A percentile compares a stretch with the other conserved stretches of the same genome.
These are phyloP conservation scores for Cryptococcus sp. DNA, from an alignment of 1,284 basidiomycete genomes.

Conservation along the genomic window DNA sequence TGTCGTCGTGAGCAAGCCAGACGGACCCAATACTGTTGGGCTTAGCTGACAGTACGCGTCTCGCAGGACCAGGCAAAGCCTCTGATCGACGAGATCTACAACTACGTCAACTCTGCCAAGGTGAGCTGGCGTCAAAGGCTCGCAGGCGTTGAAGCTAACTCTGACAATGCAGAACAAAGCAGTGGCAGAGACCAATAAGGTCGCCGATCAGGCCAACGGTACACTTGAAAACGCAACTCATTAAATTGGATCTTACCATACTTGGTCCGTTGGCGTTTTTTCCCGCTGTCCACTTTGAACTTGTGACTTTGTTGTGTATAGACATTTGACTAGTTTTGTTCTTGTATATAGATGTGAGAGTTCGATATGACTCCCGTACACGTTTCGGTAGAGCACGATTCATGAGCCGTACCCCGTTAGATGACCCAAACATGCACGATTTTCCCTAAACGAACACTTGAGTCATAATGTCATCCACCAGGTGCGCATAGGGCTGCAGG, in stretches of 20 bases:
- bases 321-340: neutral
- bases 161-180: constrained; percentile 28
- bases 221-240: constrained; percentile 7
- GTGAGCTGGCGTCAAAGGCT: constrained; percentile 14
- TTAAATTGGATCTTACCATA: neutral
- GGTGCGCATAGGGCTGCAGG: no score
- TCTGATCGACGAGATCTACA: constrained; percentile 51
- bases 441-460: neutral
- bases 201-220: constrained; percentile 28
- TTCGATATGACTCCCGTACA: no score
- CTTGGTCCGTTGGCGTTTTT: neutral
- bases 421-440: neutral
- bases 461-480: neutral
- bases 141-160: neutral
- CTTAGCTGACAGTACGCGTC: no score
- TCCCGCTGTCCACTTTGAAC: neutral
- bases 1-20: constrained; percentile 35
- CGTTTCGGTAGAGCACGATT: no score
- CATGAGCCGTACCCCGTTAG: no score
- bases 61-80: constrained; percentile 49
- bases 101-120: constrained; percentile 48
- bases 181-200: constrained; percentile 17
- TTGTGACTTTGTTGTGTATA: neutral
- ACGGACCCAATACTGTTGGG: no score
- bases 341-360: constrained; percentile 6